Base-by-base conservation (phyloP, 805 yeast species). In the Priceomyces castillae region DNA sequence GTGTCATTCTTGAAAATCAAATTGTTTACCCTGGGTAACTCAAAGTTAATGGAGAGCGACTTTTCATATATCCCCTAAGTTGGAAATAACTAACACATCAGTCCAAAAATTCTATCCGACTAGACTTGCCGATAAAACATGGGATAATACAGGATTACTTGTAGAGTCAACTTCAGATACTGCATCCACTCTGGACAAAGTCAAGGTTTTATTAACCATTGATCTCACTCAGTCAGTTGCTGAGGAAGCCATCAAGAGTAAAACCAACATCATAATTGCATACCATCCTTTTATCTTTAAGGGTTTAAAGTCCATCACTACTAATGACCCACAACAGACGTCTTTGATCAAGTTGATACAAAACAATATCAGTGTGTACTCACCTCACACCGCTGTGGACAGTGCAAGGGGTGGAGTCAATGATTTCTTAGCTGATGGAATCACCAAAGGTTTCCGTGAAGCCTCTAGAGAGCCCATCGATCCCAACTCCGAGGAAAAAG, bases 361-460 rank as follows among this genome's bases (percentile, higher is more conserved):
- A 50, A 75, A 81, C 46, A 86, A 87, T n/a, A 78, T 94, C 44
- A 79, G 90, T 39, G 99, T 94, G 1, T 94, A 94, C 61, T 84
- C 84, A 43, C 99, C 99, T 19, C 99, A 94, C 59, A 92, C 99
- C 1, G 90, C 98, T 0, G 86, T 94, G 3, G 99, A 94, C 64
- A 92, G 97, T 18, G 94, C 94, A 7, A 63, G 65, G 10, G 86
- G 84, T n/a, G 99, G 99, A 17, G 97, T 94, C 48, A 94, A 94
- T 53, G 98, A 90, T 60, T 94, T 96, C 85, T 71, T 94, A 34
- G 85, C 79, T 1, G 80, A 77, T 30, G 86, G 87, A 2, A 64
- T 84, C 4, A 56, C 61, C 6, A 42, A 50, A 6, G 54, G 57
- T 1, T 46, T 77, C 47, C 43, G 42, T 57, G 61, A 52, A 33